Percentiles rank a stretch among this genome's conserved stretches.
Evolutionary conservation across 2,329 filamentous ascomycete genomes (phyloP).

Genomic region (Trichoderma breve): DNA sequence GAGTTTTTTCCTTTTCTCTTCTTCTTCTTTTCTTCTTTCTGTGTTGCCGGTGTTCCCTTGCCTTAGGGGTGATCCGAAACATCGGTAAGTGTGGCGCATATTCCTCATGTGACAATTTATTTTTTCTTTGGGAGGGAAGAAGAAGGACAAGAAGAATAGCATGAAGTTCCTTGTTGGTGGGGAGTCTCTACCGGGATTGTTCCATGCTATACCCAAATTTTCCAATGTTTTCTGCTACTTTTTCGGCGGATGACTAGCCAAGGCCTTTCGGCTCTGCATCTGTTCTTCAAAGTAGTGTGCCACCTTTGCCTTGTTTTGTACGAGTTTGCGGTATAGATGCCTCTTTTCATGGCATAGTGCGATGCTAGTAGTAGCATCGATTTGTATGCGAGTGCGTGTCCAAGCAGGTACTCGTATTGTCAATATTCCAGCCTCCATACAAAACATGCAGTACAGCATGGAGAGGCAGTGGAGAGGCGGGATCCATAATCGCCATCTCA

Average conservation of each 20-base stretch:
- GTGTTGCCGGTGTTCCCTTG: not conserved
- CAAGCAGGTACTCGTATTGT: not conserved
- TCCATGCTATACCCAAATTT: not conserved
- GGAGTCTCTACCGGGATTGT: not conserved
- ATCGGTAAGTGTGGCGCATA: not conserved
- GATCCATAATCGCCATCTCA: not conserved
- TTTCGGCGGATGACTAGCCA: not conserved
- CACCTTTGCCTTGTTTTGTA: not conserved
- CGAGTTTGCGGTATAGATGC: not conserved
- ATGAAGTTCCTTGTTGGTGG: not conserved
- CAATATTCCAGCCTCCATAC: not conserved
- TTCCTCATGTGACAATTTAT: not conserved
- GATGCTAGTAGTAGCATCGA: not conserved
- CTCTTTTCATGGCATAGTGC: not conserved
- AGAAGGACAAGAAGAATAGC: not conserved
- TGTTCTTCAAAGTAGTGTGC: not conserved
- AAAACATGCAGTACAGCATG: not conserved
- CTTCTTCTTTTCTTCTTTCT: not conserved
- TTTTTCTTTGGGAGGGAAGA: not conserved
- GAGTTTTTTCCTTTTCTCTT: conserved; percentile 5
- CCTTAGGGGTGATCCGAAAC: not conserved
- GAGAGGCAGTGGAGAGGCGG: not conserved
- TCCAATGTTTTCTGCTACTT: not conserved
- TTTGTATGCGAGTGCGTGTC: not conserved
- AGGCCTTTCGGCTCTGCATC: not conserved